Evolutionary conservation across 225 moss, liverwort and hornwort species (phyloP), one percentile per base, ranked within the genome.

Genomic region (Marchantia polymorpha): DNA sequence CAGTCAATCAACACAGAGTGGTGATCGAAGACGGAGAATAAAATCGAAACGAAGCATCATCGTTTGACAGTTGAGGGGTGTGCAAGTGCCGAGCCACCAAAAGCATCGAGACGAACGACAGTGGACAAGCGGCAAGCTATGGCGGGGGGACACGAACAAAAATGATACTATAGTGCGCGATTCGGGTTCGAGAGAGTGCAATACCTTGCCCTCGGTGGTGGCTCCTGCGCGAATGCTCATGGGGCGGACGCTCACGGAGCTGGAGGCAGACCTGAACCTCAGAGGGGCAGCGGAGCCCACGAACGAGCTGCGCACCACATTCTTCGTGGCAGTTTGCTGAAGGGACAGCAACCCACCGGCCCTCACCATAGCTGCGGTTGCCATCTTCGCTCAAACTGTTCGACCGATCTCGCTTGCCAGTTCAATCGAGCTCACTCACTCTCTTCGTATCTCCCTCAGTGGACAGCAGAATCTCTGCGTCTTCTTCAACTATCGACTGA

Each of bases 261-360:
- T 53, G 50, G 80, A 55, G 47, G 77, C 71, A 64, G 80, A 60
- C 26, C 84, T 82, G 49, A 81, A 77, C 51, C 84, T 80, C 72
- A 87, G 26, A 2, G 87, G 87, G 19, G 80, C 77, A 16, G 84
- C 84, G 15, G 84, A 84, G 69, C 87, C 87, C 71, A 84, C 13
- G 63, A 87, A 87, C 0, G 84, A 87, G 77, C 84, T 81, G 49
- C 83, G 81, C 49, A 50, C 54, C 61, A 51, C 79, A 23, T 39
- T 77, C 47, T 56, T 80, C 12, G 84, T 58, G 66, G 75, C 81
- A 22, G 77, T 48, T 39, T 79, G 81, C 82, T 84, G 87, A 19
- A 84, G 79, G 65, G 84, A 84, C 72, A 82, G 52, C 66, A 84
- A 73, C 0, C 87, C 87, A 29, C 84, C 87, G 17, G 84, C 84